A percentile compares a stretch with the other conserved stretches of the same genome.
Evolutionary conservation across 1,284 basidiomycete species (phyloP).

Genomic region (Cutaneotrichosporon cavernicola): DNA sequence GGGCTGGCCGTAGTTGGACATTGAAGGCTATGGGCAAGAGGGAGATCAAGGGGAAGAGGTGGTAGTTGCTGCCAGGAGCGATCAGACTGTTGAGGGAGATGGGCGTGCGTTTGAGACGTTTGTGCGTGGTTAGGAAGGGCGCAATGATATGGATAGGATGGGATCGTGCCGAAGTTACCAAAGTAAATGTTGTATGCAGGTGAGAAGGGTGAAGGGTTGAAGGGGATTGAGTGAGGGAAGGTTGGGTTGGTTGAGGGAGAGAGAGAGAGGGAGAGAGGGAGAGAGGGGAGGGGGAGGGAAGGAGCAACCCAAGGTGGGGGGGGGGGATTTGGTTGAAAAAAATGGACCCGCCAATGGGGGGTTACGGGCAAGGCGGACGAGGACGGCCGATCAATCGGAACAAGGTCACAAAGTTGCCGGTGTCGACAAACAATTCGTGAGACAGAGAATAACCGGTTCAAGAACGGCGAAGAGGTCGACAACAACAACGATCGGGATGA

Average conservation of each 20-base stretch:
- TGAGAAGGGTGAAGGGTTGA: background rate
- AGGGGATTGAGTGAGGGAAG: background rate
- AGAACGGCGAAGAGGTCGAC: background rate
- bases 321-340: slow-evolving; percentile 4
- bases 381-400: background rate
- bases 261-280: background rate
- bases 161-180: background rate
- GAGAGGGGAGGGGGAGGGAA: background rate
- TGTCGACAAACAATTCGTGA: background rate
- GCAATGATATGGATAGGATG: slow-evolving; percentile 2
- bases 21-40: background rate
- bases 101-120: slow-evolving; percentile 1
- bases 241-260: background rate
- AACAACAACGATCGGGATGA: background rate
- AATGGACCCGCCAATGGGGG: slow-evolving; percentile 7
- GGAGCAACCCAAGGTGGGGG: background rate
- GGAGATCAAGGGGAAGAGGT: background rate
- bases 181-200: background rate
- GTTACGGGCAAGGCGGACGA: background rate
- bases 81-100: background rate
- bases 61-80: slow-evolving; percentile 1
- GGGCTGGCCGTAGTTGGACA: slow-evolving; percentile 9
- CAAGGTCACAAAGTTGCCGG: background rate
- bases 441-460: background rate
- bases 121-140: background rate